phyloP scores from a whole-genome alignment of 768 basidiomycete genomes.

The Suillus lakei region DNA sequence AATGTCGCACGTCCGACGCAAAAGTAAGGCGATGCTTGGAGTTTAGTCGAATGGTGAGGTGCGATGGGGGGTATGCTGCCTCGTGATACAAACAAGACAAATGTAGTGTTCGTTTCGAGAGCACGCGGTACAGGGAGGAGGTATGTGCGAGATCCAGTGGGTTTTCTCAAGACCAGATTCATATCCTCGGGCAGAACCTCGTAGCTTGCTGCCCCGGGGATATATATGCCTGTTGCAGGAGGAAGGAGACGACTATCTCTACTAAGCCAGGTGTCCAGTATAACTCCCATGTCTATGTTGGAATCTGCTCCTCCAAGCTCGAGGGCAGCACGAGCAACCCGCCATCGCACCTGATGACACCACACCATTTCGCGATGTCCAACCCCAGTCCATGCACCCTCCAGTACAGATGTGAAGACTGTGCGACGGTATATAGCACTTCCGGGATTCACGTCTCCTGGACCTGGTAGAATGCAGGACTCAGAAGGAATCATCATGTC shows the following conservation, averaged over 20 bases:
- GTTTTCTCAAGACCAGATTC: slow-evolving; percentile 49
- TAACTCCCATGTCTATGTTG: slow-evolving; percentile 31
- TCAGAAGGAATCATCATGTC: slow-evolving; percentile 95
- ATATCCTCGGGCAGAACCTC: slow-evolving; percentile 42
- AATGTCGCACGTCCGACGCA: slow-evolving; percentile 40
- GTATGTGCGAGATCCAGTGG: slow-evolving; percentile 48
- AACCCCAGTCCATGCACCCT: slow-evolving; percentile 94
- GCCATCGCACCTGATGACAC: slow-evolving; percentile 97
- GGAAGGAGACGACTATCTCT: slow-evolving; percentile 60
- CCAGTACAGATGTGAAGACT: slow-evolving; percentile 84
- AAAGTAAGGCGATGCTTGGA: slow-evolving; percentile 51
- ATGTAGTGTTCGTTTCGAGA: slow-evolving; percentile 28
- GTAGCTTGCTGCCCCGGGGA: slow-evolving; percentile 29
- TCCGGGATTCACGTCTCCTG: slow-evolving; percentile 3
- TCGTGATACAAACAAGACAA: slow-evolving; percentile 64
- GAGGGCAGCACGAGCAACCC: slow-evolving; percentile 78
- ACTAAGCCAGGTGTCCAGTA: slow-evolving; percentile 68
- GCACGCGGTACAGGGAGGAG: slow-evolving; percentile 47
- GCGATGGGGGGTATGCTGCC: slow-evolving; percentile 57
- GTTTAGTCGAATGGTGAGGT: slow-evolving; percentile 50
- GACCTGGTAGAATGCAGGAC: slow-evolving; percentile 66
- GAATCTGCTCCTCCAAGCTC: slow-evolving; percentile 54
- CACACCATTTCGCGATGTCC: slow-evolving; percentile 98
- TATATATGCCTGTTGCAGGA: slow-evolving; percentile 20
- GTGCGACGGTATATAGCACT: slow-evolving; percentile 53